Conservation (phyloP, 306 rosid species). For the Hippophae tibetana region DNA sequence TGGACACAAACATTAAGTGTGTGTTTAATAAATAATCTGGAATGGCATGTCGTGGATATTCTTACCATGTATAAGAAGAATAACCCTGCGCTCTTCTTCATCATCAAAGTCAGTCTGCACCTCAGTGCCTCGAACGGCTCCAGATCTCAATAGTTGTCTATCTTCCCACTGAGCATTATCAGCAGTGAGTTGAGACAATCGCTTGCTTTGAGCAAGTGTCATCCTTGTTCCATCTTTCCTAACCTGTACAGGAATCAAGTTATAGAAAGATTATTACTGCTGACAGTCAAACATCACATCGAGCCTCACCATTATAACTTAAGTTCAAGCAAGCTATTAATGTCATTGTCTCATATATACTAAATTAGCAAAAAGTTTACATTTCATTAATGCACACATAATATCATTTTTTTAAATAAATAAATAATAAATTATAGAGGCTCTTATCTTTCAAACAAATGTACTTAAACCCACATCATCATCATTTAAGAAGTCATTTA, state of each 20-base stretch:
- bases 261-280: background rate
- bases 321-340: too few species aligned
- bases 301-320: too few species aligned
- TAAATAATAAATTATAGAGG: too few species aligned
- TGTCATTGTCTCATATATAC: too few species aligned
- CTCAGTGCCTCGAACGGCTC: constrained; percentile 97
- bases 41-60: constrained; percentile 8
- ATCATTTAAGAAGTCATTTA: too few species aligned
- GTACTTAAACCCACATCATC: too few species aligned
- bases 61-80: constrained; percentile 96
- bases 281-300: too few species aligned
- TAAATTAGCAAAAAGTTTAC: too few species aligned
- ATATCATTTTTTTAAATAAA: too few species aligned
- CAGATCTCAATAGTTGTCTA: constrained; percentile 86
- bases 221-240: constrained; percentile 94
- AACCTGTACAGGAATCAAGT: constrained; percentile 37
- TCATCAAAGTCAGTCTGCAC: constrained; percentile 97
- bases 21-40: constrained; percentile 9
- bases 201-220: constrained; percentile 92
- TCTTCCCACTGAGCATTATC: constrained; percentile 99
- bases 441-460: too few species aligned
- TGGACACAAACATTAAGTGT: constrained; percentile 7
- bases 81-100: constrained; percentile 91
- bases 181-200: constrained; percentile 84
- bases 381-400: too few species aligned